Evolutionary conservation across 2,329 filamentous ascomycete genomes (phyloP), one percentile per base, ranked within the genome.

Genomic region (Colletotrichum viniferum): DNA sequence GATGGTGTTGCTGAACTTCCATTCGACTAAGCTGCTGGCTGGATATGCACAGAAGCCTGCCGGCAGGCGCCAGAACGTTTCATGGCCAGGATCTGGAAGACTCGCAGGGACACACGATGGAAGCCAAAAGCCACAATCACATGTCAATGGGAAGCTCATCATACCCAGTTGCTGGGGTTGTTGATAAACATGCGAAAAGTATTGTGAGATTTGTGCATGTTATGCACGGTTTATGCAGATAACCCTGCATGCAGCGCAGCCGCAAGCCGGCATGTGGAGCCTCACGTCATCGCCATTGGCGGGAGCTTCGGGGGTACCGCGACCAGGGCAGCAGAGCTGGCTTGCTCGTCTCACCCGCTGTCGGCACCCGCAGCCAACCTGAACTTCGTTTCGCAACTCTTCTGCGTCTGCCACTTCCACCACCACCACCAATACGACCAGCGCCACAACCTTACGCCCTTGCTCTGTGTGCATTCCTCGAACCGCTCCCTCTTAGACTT

Each of bases 271-370:
- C 58, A 76, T 76, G 73, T 63, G 73, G 63, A 60, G 16, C 63
- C 28, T 73, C 70, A 76, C 73, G 69, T 75, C 73, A 73, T 76
- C 73, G 63, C 60, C 34, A 76, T 69, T 76, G 48, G 73, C 73
- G 69, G 43, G 63, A 76, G 73, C 69, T 73, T 48, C 56, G 30
- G 73, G 38, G 52, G 30, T 30, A 43, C 71, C 24, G 34, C 69
- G 66, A 58, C 65, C 65, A 58, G 65, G 48, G 65, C 61, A 74
- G 67, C 61, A 71, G 48, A 52, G 70, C 60, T 55, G 71, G 43
- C 58, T 60, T 60, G 10, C 30, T 66, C 71, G 69, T 43, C 16
- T n/a, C 34, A 55, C 58, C 60, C 52, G 71, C 48, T 36, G 14
- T 52, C 60, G 55, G 48, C 52, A 62, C 43, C 58, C 21, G 70